Percentiles rank a stretch among this genome's conserved stretches.
Conservation (phyloP, 2,329 filamentous ascomycete genomes). For the Penicillium sp. region DNA sequence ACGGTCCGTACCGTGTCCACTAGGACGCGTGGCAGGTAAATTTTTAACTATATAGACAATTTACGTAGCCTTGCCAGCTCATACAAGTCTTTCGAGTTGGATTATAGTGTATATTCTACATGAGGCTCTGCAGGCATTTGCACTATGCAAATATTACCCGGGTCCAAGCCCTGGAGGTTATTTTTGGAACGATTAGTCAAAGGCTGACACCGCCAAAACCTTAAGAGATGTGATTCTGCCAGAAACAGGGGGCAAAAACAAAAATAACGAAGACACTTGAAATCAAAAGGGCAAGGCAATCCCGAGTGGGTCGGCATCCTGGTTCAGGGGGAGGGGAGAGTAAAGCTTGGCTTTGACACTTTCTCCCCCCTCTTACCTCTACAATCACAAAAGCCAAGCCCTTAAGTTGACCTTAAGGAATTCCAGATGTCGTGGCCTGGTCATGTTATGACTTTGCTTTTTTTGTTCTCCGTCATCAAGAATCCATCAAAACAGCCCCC, state of each 20-base stretch:
- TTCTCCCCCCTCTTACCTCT: neutral
- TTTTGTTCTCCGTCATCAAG: constrained; percentile 17
- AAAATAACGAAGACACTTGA: neutral
- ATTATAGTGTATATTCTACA: neutral
- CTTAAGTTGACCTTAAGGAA: neutral
- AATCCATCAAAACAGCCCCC: constrained; percentile 8
- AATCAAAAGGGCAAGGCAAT: neutral
- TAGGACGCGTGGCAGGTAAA: constrained; percentile 17
- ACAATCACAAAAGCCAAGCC: neutral
- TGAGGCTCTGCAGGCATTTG: neutral
- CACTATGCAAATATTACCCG: neutral
- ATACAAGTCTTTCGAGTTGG: neutral
- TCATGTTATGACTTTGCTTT: neutral
- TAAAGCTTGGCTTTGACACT: constrained; percentile 19
- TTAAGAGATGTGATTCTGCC: neutral
- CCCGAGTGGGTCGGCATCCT: constrained; percentile 4
- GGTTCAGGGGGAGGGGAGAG: constrained; percentile 6
- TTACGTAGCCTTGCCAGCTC: neutral
- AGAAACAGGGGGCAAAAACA: neutral
- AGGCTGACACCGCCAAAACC: neutral
- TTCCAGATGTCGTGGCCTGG: neutral
- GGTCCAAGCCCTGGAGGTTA: neutral
- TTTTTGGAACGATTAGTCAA: neutral
- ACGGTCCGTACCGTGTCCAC: constrained; percentile 5
- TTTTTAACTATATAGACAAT: neutral